phyloP scores from a whole-genome alignment of 73 alveolate species.

The Durusdinium trenchii region DNA sequence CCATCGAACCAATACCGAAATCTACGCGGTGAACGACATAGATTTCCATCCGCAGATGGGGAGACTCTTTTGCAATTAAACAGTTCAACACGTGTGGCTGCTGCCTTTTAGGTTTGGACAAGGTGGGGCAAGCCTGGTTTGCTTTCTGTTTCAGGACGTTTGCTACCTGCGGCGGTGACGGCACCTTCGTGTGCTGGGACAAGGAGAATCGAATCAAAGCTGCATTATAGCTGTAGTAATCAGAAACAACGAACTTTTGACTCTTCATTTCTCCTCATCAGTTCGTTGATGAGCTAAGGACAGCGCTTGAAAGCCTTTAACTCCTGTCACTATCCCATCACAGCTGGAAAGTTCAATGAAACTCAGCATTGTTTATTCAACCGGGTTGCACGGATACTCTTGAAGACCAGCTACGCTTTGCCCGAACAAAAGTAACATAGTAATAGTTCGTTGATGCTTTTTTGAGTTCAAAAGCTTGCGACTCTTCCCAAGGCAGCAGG shows the following conservation, averaged over 20 bases:
- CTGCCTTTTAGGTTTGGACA: not conserved
- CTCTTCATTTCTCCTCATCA: not conserved
- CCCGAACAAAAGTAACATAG: not conserved
- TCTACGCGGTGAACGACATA: slow-evolving; percentile 98
- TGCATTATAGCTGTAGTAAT: not conserved
- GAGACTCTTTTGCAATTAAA: not conserved
- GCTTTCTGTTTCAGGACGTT: slow-evolving; percentile 96
- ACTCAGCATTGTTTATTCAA: slow-evolving; percentile 90
- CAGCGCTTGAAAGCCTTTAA: slow-evolving; percentile 82
- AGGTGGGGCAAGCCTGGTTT: not conserved
- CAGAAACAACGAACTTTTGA: not conserved
- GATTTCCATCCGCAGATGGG: slow-evolving; percentile 97
- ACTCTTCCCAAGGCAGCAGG: slow-evolving; percentile 48
- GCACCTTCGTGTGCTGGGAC: slow-evolving; percentile 98
- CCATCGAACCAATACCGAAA: slow-evolving; percentile 97
- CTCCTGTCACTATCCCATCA: slow-evolving; percentile 96
- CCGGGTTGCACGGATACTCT: not conserved
- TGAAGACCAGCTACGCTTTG: not conserved
- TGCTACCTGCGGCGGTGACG: slow-evolving; percentile 99
- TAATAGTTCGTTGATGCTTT: not conserved
- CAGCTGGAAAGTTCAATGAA: slow-evolving; percentile 97
- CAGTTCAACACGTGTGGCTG: not conserved
- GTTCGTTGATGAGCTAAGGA: slow-evolving; percentile 42
- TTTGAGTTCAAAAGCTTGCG: not conserved
- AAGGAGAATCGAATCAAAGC: slow-evolving; percentile 96